These are phyloP conservation scores for Boletus semigastroideus DNA, from an alignment of 1,284 basidiomycete species.

Conservation along the genomic window DNA sequence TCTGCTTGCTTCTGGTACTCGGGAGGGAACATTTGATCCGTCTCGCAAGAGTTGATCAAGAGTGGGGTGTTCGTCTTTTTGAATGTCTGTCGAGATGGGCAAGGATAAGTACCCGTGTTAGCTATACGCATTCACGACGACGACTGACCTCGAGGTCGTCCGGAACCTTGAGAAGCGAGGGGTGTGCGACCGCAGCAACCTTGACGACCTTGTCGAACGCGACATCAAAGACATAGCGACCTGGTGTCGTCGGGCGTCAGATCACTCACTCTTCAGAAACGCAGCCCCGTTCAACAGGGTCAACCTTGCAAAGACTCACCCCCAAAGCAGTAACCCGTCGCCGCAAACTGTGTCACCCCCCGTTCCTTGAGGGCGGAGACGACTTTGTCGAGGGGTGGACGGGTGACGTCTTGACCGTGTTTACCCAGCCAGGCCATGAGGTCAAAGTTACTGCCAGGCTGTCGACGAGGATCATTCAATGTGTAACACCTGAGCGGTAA, in stretches of 20 bases:
- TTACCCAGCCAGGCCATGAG: slow-evolving; percentile 47
- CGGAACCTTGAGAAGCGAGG: slow-evolving; percentile 63
- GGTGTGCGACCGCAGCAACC: slow-evolving; percentile 62
- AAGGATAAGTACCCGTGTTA: neutral
- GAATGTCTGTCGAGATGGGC: slow-evolving; percentile 28
- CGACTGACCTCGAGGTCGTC: slow-evolving; percentile 17
- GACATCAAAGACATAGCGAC: slow-evolving; percentile 64
- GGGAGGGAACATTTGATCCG: slow-evolving; percentile 35
- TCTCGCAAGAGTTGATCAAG: slow-evolving; percentile 44
- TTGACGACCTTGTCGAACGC: slow-evolving; percentile 60
- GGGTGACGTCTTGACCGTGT: slow-evolving; percentile 48
- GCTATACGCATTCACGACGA: neutral
- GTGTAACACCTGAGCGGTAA: neutral
- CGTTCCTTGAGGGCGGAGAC: slow-evolving; percentile 54
- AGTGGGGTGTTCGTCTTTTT: slow-evolving; percentile 37
- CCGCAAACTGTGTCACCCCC: slow-evolving; percentile 59
- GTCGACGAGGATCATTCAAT: neutral
- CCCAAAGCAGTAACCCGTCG: slow-evolving; percentile 72
- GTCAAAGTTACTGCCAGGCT: slow-evolving; percentile 39
- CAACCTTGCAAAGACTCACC: slow-evolving; percentile 37
- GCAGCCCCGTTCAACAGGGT: no score
- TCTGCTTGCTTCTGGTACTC: slow-evolving; percentile 36
- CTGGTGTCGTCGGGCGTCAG: slow-evolving; percentile 23
- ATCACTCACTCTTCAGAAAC: neutral
- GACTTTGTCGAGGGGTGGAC: slow-evolving; percentile 56